Base-by-base conservation (phyloP, 305 asterid species). In the Rubia occidens region DNA sequence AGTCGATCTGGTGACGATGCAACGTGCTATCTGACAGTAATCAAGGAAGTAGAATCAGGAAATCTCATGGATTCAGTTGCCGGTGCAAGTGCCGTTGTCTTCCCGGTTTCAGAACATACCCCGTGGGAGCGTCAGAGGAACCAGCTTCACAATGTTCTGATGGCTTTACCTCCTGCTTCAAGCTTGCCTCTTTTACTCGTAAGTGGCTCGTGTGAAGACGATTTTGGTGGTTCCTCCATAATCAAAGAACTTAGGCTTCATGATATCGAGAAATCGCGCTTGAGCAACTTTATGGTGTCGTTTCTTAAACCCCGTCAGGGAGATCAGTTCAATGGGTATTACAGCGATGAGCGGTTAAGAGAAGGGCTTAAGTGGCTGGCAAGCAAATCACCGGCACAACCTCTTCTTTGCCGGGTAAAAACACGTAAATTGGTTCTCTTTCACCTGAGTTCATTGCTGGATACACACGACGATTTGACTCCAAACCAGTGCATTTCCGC, bases 281-380 rank as follows among this genome's bases (percentile, higher is more conserved):
- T 89, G 13, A 40, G 70, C 53, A 66, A 70, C 29, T 80, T 81
- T 65, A 66, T n/a, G 77, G 77, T 93, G 70, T 47, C 74, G 72
- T 88, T 76, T 72, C 92, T 94, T 3, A 84, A 81, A 81, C 79
- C 77, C 70, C 72, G 71, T 54, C 82, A 71, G 13, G 69, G 20
- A 70, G 76, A 78, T 73, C 81, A 78, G 66, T 51, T 74, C 44
- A 82, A 74, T 62, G 90, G 90, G n/a, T 91, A 86, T 80, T 86
- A 89, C 82, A 86, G 91, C 39, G 87, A 86, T 64, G 81, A 88
- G 66, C 82, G 78, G 75, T 81, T 94, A 40, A 82, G 85, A 75
- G 84, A 79, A 75, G 97, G 96, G 11, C 79, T 94, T 66, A 84
- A 85, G 73, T 94, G 99, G 99, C 81, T 94, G 80, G 96, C 97